Percentiles rank a stretch among this genome's conserved stretches.
Evolutionary conservation across 2,329 filamentous ascomycete species (phyloP).

Genomic region (Arthrocladium fulminans): DNA sequence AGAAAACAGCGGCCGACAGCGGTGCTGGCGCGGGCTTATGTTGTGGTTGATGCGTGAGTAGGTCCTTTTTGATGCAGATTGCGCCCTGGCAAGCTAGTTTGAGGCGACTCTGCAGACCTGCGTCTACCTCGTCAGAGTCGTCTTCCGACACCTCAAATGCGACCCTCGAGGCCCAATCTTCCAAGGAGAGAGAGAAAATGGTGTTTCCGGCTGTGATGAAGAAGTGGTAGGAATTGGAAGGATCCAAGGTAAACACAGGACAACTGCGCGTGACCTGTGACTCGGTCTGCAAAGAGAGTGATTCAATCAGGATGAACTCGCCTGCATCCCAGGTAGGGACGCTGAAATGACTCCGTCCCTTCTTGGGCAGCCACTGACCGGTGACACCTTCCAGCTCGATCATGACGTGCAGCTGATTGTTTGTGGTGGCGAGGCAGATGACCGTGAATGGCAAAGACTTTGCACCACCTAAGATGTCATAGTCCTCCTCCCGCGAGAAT

Average conservation of each 20-base stretch:
- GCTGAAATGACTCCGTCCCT: constrained; percentile 33
- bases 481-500: constrained; percentile 43
- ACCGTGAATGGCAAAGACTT: constrained; percentile 40
- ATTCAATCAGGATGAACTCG: constrained; percentile 38
- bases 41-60: constrained; percentile 40
- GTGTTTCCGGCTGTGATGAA: constrained; percentile 49
- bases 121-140: constrained; percentile 28
- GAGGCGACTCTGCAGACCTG: constrained; percentile 49
- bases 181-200: constrained; percentile 47
- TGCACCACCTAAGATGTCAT: constrained; percentile 30
- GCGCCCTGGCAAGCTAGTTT: constrained; percentile 46
- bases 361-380: constrained; percentile 53
- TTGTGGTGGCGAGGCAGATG: constrained; percentile 49
- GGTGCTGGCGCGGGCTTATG: constrained; percentile 23
- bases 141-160: constrained; percentile 43
- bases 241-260: constrained; percentile 50
- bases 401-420: constrained; percentile 49
- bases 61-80: constrained; percentile 27
- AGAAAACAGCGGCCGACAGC: constrained; percentile 41
- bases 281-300: constrained; percentile 32
- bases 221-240: constrained; percentile 48
- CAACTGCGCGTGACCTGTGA: constrained; percentile 26
- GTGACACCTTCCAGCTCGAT: constrained; percentile 54
- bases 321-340: constrained; percentile 34
- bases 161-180: constrained; percentile 48